phyloP scores from a whole-genome alignment of 305 asterid genomes.

The Fraxinus velutina region DNA sequence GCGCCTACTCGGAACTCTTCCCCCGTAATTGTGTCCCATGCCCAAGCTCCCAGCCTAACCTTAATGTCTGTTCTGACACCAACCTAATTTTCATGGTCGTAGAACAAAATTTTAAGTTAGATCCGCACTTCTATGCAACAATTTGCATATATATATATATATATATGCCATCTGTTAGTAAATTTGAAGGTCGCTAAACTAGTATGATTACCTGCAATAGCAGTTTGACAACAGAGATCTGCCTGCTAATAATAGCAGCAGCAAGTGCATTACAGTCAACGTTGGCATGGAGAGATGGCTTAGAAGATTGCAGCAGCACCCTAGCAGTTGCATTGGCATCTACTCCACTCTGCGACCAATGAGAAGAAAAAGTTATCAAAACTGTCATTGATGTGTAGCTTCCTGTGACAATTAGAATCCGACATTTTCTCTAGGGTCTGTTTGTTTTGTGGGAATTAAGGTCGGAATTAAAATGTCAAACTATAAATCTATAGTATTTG shows the following conservation, averaged over 20 bases:
- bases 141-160: background rate
- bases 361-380: constrained; percentile 2
- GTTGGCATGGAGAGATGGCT: constrained; percentile 68
- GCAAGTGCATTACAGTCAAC: constrained; percentile 62
- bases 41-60: constrained; percentile 77
- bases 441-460: background rate
- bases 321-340: constrained; percentile 63
- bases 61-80: constrained; percentile 59
- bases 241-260: constrained; percentile 64
- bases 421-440: background rate
- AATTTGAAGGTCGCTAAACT: background rate
- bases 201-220: constrained; percentile 46
- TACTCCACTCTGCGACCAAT: constrained; percentile 50
- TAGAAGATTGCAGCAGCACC: constrained; percentile 63
- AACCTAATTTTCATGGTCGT: constrained; percentile 29
- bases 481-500: background rate
- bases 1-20: constrained; percentile 82
- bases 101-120: background rate
- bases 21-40: constrained; percentile 64
- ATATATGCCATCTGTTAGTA: background rate
- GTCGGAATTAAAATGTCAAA: background rate
- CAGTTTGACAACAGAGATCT: constrained; percentile 49
- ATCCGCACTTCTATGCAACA: background rate
- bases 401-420: background rate
- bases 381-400: background rate